phyloP scores from a whole-genome alignment of 2,329 filamentous ascomycete species.

The Hymenoscyphus occultus region DNA sequence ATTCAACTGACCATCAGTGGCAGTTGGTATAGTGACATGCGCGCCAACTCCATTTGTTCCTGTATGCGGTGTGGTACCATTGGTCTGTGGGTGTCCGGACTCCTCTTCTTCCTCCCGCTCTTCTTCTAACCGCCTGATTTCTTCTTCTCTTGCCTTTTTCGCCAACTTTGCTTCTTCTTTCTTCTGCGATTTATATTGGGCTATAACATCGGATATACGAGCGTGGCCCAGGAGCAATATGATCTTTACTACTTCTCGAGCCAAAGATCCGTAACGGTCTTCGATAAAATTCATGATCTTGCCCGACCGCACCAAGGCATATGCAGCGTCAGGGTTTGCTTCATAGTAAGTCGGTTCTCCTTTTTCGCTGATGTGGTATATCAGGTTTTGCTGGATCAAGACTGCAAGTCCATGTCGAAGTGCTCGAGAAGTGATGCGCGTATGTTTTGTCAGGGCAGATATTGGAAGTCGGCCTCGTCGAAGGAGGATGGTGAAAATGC shows the following conservation, averaged over 20 bases:
- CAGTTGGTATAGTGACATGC: slow-evolving; percentile 13
- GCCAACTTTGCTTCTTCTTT: slow-evolving; percentile 19
- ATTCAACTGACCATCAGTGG: slow-evolving; percentile 40
- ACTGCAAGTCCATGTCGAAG: slow-evolving; percentile 79
- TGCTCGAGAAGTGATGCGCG: slow-evolving; percentile 69
- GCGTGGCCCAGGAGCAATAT: slow-evolving; percentile 76
- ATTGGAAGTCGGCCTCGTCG: slow-evolving; percentile 75
- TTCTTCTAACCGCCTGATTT: not conserved
- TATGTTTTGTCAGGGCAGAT: slow-evolving; percentile 65
- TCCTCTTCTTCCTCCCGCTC: slow-evolving; percentile 1
- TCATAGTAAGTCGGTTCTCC: slow-evolving; percentile 73
- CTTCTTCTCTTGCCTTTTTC: slow-evolving; percentile 7
- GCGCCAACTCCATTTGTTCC: slow-evolving; percentile 26
- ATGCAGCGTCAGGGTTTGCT: slow-evolving; percentile 75
- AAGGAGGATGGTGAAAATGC: slow-evolving; percentile 77
- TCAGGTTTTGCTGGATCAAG: slow-evolving; percentile 83
- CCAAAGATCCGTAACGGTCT: slow-evolving; percentile 69
- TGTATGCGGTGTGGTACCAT: slow-evolving; percentile 26
- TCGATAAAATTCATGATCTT: slow-evolving; percentile 78
- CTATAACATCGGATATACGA: slow-evolving; percentile 65
- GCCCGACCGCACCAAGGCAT: slow-evolving; percentile 76
- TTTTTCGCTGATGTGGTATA: slow-evolving; percentile 67
- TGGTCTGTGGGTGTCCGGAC: slow-evolving; percentile 15
- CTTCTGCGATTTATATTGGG: slow-evolving; percentile 49
- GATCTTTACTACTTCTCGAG: slow-evolving; percentile 70